These are phyloP conservation scores for Aureobasidium sp. DNA, from an alignment of 2,329 filamentous ascomycete genomes.

Conservation along the genomic window DNA sequence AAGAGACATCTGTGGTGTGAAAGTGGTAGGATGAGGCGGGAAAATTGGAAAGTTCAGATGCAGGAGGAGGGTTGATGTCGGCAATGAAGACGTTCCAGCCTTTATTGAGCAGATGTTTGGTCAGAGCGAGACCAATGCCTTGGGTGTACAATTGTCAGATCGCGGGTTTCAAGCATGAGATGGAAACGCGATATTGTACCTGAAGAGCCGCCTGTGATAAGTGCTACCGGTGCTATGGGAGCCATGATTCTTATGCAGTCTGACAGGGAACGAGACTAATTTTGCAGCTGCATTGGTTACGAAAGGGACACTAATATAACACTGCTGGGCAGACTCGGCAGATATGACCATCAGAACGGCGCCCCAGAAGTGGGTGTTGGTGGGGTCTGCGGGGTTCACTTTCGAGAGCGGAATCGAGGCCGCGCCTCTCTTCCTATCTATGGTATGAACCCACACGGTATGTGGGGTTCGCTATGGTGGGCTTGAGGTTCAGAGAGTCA, in stretches of 20 bases:
- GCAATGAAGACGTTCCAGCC: conserved; percentile 39
- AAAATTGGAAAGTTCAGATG: conserved; percentile 1
- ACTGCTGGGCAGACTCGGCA: neutral
- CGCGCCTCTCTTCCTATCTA: neutral
- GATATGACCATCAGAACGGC: neutral
- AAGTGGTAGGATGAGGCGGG: conserved; percentile 25
- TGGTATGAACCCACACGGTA: neutral
- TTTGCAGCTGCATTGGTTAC: neutral
- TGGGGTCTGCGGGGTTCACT: neutral
- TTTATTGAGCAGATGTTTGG: conserved; percentile 34
- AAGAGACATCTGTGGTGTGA: conserved; percentile 29
- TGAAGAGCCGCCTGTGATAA: conserved; percentile 41
- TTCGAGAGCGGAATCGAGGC: neutral
- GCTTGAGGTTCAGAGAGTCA: too few relatives aligned
- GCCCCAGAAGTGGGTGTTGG: neutral
- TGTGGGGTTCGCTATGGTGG: neutral
- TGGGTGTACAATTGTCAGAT: neutral
- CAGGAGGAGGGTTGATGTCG: conserved; percentile 36
- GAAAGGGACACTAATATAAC: neutral
- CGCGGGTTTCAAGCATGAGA: neutral
- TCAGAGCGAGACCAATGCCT: conserved; percentile 38
- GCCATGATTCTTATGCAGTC: neutral
- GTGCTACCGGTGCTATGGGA: conserved; percentile 28
- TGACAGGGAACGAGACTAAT: neutral
- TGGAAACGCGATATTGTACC: conserved; percentile 16